phyloP scores from a whole-genome alignment of 768 basidiomycete species.

The Mycena epipterygia region DNA sequence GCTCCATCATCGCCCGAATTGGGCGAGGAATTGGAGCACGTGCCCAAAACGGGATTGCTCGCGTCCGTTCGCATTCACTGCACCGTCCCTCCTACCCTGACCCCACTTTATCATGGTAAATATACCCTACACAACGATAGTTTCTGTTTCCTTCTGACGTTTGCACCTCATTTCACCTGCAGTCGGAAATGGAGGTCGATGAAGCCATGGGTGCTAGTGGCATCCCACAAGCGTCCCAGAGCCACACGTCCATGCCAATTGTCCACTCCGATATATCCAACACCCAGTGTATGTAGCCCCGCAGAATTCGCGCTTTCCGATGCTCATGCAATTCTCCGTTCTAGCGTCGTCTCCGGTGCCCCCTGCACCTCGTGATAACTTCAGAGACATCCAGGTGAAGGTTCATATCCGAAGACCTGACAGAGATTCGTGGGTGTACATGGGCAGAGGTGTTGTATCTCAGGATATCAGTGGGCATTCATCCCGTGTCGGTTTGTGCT shows the following conservation, averaged over 20 bases:
- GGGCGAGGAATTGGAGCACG: neutral
- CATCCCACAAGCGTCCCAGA: constrained; percentile 36
- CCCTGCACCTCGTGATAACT: constrained; percentile 63
- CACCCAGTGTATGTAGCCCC: constrained; percentile 29
- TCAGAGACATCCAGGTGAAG: constrained; percentile 86
- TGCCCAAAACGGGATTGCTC: neutral
- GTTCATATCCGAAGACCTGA: constrained; percentile 87
- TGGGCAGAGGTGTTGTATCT: constrained; percentile 82
- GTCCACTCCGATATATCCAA: constrained; percentile 37
- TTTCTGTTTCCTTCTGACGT: neutral
- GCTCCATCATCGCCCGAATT: neutral
- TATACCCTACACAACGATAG: neutral
- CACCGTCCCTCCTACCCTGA: neutral
- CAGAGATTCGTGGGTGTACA: constrained; percentile 84
- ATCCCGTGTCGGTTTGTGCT: constrained; percentile 80
- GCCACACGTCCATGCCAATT: constrained; percentile 29
- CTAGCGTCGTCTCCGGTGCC: constrained; percentile 34
- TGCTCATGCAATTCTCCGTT: neutral
- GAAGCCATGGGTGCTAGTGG: constrained; percentile 39
- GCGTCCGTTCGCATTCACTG: neutral
- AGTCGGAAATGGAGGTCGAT: constrained; percentile 58
- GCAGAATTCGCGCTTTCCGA: neutral
- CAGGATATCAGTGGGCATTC: constrained; percentile 83
- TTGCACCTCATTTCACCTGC: neutral
- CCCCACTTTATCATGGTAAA: constrained; percentile 23